Evolutionary conservation across 1,284 basidiomycete species (phyloP).

Genomic region (Mycosarcoma maydis): DNA sequence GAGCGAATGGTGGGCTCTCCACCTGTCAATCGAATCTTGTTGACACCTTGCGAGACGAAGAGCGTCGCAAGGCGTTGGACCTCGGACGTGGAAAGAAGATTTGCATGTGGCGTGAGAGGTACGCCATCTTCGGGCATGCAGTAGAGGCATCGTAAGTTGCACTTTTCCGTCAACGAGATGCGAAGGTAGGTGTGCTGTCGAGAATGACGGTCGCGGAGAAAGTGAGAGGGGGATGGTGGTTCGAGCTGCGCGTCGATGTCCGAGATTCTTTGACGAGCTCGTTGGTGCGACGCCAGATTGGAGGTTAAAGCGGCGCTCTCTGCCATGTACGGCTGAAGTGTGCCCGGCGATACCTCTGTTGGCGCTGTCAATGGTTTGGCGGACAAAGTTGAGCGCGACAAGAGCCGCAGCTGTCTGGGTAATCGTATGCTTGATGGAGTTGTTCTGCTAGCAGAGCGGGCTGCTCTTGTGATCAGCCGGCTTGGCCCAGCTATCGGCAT

Average conservation of each 20-base stretch:
- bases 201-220: slow-evolving; percentile 47
- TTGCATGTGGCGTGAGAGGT: slow-evolving; percentile 76
- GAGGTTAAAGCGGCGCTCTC: not conserved
- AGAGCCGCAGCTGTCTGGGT: slow-evolving; percentile 2
- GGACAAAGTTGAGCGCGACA: slow-evolving; percentile 3
- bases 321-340: not conserved
- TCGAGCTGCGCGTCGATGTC: slow-evolving; percentile 26
- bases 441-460: not conserved
- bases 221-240: slow-evolving; percentile 16
- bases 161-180: slow-evolving; percentile 84
- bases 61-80: slow-evolving; percentile 76
- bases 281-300: slow-evolving; percentile 2
- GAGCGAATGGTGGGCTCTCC: slow-evolving; percentile 87
- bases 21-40: slow-evolving; percentile 85
- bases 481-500: slow-evolving; percentile 30
- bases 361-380: slow-evolving; percentile 8
- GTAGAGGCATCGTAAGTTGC: slow-evolving; percentile 88
- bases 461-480: slow-evolving; percentile 9
- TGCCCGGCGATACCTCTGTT: not conserved
- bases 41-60: slow-evolving; percentile 81
- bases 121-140: slow-evolving; percentile 88
- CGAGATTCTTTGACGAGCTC: slow-evolving; percentile 31
- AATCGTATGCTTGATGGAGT: not conserved
- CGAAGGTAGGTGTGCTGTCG: slow-evolving; percentile 79
- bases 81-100: slow-evolving; percentile 80